A percentile compares a stretch with the other conserved stretches of the same genome.
These are phyloP conservation scores for Ogataea philodendri DNA, from an alignment of 805 yeast genomes.

Conservation along the genomic window DNA sequence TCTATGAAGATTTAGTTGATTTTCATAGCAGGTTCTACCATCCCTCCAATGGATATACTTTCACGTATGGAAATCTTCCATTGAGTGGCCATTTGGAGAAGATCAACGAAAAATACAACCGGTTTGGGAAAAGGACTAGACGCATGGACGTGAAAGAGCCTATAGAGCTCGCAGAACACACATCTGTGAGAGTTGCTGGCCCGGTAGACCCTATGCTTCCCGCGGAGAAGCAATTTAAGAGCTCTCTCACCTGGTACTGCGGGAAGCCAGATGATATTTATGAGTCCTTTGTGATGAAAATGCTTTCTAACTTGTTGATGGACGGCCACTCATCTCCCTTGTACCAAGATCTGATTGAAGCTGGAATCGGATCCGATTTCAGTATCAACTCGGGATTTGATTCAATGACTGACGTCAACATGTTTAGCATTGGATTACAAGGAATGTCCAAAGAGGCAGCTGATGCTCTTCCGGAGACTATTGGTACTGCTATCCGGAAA, in stretches of 20 bases:
- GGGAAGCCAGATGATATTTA: constrained; percentile 71
- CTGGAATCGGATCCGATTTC: constrained; percentile 82
- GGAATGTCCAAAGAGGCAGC: constrained; percentile 54
- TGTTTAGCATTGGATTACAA: constrained; percentile 83
- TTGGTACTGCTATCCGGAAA: constrained; percentile 46
- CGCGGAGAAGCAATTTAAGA: constrained; percentile 64
- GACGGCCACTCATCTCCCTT: constrained; percentile 94
- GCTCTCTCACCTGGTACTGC: constrained; percentile 85
- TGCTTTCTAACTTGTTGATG: constrained; percentile 66
- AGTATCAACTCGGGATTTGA: constrained; percentile 87
- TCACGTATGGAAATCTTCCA: constrained; percentile 82
- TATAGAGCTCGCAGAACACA: constrained; percentile 37
- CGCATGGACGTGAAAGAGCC: constrained; percentile 44
- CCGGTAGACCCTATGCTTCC: constrained; percentile 81
- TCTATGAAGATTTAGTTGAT: constrained; percentile 70
- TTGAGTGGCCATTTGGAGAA: constrained; percentile 57
- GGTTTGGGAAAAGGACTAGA: constrained; percentile 50
- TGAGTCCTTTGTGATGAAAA: constrained; percentile 67
- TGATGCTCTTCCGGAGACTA: constrained; percentile 47
- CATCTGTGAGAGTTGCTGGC: constrained; percentile 50
- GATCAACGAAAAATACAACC: constrained; percentile 48
- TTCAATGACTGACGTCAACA: constrained; percentile 67
- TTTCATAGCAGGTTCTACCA: constrained; percentile 80
- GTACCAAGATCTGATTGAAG: constrained; percentile 81
- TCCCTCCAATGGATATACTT: constrained; percentile 85